phyloP scores from a whole-genome alignment of 2,329 filamentous ascomycete genomes.

The Fusarium sp. region DNA sequence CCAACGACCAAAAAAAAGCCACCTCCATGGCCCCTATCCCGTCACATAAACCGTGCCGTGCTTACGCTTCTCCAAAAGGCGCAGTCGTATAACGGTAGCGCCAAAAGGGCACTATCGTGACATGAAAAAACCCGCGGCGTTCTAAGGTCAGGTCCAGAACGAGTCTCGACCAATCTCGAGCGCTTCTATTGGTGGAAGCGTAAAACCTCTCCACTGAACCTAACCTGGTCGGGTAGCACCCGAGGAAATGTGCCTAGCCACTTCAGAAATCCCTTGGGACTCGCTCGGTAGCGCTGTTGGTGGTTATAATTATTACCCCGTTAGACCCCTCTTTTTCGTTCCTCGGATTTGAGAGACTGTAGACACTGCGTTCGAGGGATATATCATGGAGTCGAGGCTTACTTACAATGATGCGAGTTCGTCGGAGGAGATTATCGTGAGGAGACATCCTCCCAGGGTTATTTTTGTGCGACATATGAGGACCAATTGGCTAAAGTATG shows the following conservation, averaged over 20 bases:
- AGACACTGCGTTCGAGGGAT: neutral
- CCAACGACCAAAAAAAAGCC: neutral
- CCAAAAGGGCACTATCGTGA: neutral
- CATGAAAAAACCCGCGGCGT: neutral
- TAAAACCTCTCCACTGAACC: neutral
- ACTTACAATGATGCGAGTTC: neutral
- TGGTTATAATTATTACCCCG: neutral
- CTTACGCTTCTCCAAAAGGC: neutral
- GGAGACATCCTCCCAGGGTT: neutral
- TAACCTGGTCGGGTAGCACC: neutral
- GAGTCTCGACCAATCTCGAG: neutral
- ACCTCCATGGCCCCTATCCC: neutral
- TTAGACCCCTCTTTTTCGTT: neutral
- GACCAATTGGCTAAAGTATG: constrained; percentile 1
- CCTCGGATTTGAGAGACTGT: neutral
- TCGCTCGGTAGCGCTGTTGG: neutral
- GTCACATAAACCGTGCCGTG: neutral
- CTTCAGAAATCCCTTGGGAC: neutral
- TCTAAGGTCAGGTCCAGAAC: neutral
- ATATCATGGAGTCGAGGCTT: neutral
- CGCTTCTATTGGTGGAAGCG: neutral
- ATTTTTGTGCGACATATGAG: neutral
- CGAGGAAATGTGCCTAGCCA: neutral
- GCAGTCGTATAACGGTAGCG: neutral
- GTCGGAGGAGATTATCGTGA: neutral